These are phyloP conservation scores for Hydrangea macrophylla DNA, from an alignment of 148 eudicot species.

Conservation along the genomic window DNA sequence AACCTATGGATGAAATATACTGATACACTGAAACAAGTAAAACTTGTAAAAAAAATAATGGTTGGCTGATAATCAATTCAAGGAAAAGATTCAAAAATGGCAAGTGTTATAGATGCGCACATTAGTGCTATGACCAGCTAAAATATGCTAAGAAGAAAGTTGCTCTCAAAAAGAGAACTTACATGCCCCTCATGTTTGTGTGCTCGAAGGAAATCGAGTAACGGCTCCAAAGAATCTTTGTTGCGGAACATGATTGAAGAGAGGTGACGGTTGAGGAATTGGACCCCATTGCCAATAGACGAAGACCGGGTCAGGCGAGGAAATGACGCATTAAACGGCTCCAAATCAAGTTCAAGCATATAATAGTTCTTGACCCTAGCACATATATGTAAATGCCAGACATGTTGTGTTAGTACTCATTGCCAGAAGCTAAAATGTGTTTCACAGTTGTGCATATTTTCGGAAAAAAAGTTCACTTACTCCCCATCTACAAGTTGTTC, in stretches of 20 bases:
- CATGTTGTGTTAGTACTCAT: not conserved
- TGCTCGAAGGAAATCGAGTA: conserved; percentile 81
- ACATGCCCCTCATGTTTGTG: conserved; percentile 85
- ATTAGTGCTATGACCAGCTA: not conserved
- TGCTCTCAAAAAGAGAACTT: conserved; percentile 24
- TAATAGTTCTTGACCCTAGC: conserved; percentile 44
- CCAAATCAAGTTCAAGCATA: conserved; percentile 90
- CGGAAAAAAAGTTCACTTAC: conserved; percentile 39
- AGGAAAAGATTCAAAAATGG: not conserved
- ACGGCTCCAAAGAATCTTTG: conserved; percentile 88
- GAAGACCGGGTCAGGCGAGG: conserved; percentile 89
- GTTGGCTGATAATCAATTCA: not conserved
- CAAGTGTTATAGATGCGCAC: not conserved
- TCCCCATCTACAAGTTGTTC: conserved; percentile 80
- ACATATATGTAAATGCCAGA: not conserved
- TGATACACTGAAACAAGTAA: not conserved
- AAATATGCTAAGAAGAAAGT: not conserved
- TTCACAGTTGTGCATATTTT: not conserved
- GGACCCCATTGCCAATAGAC: conserved; percentile 96
- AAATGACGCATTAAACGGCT: conserved; percentile 85
- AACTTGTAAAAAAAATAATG: not conserved
- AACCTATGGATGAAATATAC: not conserved
- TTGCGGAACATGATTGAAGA: conserved; percentile 93
- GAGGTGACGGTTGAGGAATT: conserved; percentile 91
- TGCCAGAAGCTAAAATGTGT: not conserved